These are phyloP conservation scores for Hemerocallis citrina DNA, from an alignment of 106 monocot genomes.

Conservation along the genomic window DNA sequence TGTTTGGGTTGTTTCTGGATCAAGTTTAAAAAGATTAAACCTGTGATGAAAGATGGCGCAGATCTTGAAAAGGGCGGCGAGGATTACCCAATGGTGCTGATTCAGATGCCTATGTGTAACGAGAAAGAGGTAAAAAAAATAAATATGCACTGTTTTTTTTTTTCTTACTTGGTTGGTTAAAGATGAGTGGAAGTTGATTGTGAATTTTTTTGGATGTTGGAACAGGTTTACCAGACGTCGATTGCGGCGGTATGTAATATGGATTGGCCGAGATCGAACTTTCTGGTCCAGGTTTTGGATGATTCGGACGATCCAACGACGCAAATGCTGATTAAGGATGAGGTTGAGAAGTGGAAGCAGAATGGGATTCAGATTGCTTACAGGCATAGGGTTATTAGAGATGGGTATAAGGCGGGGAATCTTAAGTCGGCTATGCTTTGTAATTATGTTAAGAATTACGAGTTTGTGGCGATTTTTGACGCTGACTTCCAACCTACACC, in stretches of 20 bases:
- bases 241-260: conserved; percentile 83
- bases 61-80: conserved; percentile 41
- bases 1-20: conserved; percentile 93
- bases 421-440: conserved; percentile 94
- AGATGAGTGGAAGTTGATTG: neutral
- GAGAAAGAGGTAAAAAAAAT: conserved; percentile 72
- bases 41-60: conserved; percentile 19
- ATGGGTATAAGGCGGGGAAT: conserved; percentile 95
- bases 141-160: neutral
- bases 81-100: conserved; percentile 79
- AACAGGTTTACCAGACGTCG: conserved; percentile 90
- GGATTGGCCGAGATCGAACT: conserved; percentile 76
- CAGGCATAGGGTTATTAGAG: conserved; percentile 61
- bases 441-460: conserved; percentile 87
- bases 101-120: conserved; percentile 99
- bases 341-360: conserved; percentile 81
- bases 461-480: conserved; percentile 94
- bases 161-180: neutral
- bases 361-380: conserved; percentile 58
- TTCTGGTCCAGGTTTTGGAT: conserved; percentile 82
- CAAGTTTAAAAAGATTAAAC: conserved; percentile 56
- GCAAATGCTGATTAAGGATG: conserved; percentile 69
- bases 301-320: conserved; percentile 74
- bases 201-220: neutral
- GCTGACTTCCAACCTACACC: conserved; percentile 86